Conservation (phyloP, 2,329 filamentous ascomycete species). For the Colletotrichum karsti region DNA sequence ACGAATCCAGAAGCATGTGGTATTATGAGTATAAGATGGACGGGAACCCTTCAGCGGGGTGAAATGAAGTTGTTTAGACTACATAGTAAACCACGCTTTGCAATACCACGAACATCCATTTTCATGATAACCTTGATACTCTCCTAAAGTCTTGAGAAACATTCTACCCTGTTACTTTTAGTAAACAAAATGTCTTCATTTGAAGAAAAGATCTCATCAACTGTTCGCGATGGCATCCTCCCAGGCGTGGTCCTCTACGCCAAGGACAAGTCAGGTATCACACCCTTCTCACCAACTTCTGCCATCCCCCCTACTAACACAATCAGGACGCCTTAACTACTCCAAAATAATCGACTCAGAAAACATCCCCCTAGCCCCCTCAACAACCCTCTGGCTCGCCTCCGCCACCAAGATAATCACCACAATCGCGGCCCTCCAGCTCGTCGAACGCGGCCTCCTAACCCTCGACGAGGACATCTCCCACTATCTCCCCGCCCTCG, state of each 20-base stretch:
- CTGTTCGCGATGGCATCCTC: not conserved
- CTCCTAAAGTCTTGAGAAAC: not conserved
- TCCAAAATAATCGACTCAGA: not conserved
- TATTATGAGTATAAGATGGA: not conserved
- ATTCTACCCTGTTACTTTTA: not conserved
- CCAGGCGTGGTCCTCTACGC: conserved; percentile 8
- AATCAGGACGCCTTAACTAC: conserved; percentile 6
- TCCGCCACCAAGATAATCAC: conserved; percentile 55
- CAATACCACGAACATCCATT: not conserved
- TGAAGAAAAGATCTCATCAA: not conserved
- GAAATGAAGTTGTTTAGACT: no score
- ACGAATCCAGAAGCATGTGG: not conserved
- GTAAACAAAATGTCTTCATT: not conserved
- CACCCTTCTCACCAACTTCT: not conserved
- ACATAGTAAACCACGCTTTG: no score
- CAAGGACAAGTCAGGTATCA: conserved; percentile 13
- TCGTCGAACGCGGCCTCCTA: conserved; percentile 58
- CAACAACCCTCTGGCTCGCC: conserved; percentile 38
- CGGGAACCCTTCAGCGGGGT: not conserved
- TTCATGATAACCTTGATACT: not conserved
- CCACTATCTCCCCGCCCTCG: conserved; percentile 51
- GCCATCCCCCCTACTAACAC: no score
- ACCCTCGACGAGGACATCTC: conserved; percentile 55
- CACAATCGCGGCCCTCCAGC: conserved; percentile 59
- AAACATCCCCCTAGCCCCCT: not conserved